These are phyloP conservation scores for Bertia moriformis DNA, from an alignment of 2,329 filamentous ascomycete species.

Conservation along the genomic window DNA sequence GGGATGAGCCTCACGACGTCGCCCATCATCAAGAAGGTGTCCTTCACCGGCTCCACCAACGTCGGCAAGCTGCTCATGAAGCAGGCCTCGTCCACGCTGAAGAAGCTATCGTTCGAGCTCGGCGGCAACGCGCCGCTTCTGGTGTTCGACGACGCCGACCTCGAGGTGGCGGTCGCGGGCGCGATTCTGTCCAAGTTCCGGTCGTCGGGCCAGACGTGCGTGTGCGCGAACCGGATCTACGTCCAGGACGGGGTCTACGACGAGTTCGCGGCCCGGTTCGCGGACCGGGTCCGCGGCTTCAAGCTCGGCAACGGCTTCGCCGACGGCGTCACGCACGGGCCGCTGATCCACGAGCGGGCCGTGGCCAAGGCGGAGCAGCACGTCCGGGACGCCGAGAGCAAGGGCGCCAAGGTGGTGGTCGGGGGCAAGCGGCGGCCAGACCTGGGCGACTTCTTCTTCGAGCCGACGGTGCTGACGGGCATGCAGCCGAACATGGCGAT, in stretches of 20 bases:
- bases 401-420: constrained; percentile 61
- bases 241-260: constrained; percentile 69
- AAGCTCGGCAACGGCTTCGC: constrained; percentile 64
- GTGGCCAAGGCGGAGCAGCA: constrained; percentile 66
- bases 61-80: constrained; percentile 72
- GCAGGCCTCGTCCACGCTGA: constrained; percentile 69
- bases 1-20: constrained; percentile 65
- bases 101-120: constrained; percentile 74
- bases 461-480: constrained; percentile 75
- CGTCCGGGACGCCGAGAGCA: constrained; percentile 62
- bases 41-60: constrained; percentile 71
- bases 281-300: constrained; percentile 59
- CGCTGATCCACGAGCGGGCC: constrained; percentile 73
- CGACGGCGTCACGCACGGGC: constrained; percentile 60
- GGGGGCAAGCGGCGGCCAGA: constrained; percentile 64
- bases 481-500: constrained; percentile 79
- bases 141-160: constrained; percentile 86
- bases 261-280: constrained; percentile 52
- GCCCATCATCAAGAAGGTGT: constrained; percentile 71
- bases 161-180: constrained; percentile 70
- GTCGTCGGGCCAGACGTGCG: constrained; percentile 87
- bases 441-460: constrained; percentile 73
- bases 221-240: constrained; percentile 74
- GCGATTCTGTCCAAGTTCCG: constrained; percentile 85
- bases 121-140: constrained; percentile 94